A percentile compares a stretch with the other conserved stretches of the same genome.
phyloP scores from a whole-genome alignment of 2,329 filamentous ascomycete species.

The Epichloe coenophiala region DNA sequence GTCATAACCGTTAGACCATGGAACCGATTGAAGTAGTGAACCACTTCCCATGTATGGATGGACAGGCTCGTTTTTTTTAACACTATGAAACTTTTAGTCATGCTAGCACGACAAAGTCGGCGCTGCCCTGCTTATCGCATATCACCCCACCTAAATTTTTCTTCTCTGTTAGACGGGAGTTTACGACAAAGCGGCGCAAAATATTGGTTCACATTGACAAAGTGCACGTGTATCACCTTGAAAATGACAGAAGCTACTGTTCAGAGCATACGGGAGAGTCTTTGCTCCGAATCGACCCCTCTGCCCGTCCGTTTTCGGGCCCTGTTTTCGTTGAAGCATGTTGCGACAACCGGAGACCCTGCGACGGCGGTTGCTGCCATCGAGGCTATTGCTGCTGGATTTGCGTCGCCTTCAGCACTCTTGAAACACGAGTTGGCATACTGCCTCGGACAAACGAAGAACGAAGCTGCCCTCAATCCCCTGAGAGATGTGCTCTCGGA shows the following conservation, averaged over 20 bases:
- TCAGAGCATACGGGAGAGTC: conserved; percentile 54
- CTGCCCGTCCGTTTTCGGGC: conserved; percentile 87
- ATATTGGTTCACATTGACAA: neutral
- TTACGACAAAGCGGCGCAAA: neutral
- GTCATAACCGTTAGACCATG: conserved; percentile 25
- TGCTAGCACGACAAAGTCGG: neutral
- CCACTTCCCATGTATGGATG: conserved; percentile 13
- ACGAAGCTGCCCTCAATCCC: conserved; percentile 58
- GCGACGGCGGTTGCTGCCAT: conserved; percentile 42
- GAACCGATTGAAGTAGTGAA: conserved; percentile 16
- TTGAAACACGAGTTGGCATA: conserved; percentile 96
- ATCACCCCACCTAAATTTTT: conserved; percentile 24
- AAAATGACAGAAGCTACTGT: conserved; percentile 32
- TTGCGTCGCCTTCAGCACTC: conserved; percentile 72
- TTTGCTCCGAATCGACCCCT: conserved; percentile 67
- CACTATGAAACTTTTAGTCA: neutral
- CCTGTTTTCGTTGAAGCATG: conserved; percentile 92
- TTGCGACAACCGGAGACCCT: conserved; percentile 58
- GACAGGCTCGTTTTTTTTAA: neutral
- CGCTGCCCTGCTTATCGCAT: conserved; percentile 1
- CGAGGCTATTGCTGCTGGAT: conserved; percentile 77
- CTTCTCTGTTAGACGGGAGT: conserved; percentile 10
- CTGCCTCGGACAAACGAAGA: conserved; percentile 83
- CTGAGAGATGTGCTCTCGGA: conserved; percentile 65
- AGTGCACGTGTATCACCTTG: neutral